phyloP scores from a whole-genome alignment of 352 stramenopile species.

The Albugo laibachii region DNA sequence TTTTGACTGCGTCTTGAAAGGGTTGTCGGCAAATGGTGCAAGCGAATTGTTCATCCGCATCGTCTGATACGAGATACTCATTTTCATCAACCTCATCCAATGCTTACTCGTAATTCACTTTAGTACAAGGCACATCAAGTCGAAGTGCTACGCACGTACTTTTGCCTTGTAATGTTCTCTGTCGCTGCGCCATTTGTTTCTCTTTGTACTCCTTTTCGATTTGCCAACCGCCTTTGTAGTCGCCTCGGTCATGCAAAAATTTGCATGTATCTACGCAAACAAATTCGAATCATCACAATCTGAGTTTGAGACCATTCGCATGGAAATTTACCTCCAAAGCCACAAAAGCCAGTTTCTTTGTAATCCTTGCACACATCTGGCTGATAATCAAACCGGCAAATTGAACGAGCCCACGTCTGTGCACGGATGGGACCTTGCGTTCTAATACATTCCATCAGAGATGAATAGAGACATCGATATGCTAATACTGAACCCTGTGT shows the following conservation, averaged over 20 bases:
- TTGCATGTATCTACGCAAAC: conserved; percentile 70
- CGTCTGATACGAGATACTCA: conserved; percentile 36
- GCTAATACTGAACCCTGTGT: conserved; percentile 38
- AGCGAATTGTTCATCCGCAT: conserved; percentile 76
- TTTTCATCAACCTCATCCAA: conserved; percentile 47
- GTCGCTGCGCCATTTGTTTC: conserved; percentile 81
- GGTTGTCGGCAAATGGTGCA: conserved; percentile 88
- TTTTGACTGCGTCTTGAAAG: conserved; percentile 91
- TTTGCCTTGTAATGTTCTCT: conserved; percentile 31
- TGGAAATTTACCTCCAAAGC: conserved; percentile 78
- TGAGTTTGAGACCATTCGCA: neutral
- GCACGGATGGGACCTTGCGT: conserved; percentile 89
- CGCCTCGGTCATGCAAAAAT: conserved; percentile 96
- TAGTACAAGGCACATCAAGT: neutral
- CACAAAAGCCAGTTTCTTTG: conserved; percentile 98
- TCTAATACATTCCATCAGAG: conserved; percentile 10
- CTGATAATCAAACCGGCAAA: conserved; percentile 93
- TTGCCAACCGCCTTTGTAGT: conserved; percentile 97
- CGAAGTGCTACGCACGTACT: conserved; percentile 10
- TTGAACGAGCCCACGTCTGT: conserved; percentile 86
- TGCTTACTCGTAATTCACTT: no score
- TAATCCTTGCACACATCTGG: conserved; percentile 99
- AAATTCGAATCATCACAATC: neutral
- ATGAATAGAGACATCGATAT: neutral
- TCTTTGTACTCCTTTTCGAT: conserved; percentile 90